phyloP scores from a whole-genome alignment of 192 early-diverging fungal species.

The Irineochytrium annulatum region DNA sequence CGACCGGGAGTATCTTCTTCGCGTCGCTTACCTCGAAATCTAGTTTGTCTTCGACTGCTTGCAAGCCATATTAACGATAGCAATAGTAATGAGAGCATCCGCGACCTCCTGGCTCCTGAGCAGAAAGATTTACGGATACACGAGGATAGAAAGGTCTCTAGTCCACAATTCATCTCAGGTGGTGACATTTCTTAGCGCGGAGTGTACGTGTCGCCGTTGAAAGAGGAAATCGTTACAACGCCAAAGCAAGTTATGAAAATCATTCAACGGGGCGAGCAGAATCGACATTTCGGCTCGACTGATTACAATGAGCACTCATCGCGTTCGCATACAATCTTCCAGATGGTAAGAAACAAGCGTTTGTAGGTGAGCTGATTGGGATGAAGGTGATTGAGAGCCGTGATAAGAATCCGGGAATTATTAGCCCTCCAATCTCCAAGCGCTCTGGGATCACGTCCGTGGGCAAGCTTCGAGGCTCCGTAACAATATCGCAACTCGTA shows the following conservation, averaged over 20 bases:
- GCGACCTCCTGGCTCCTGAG: slow-evolving; percentile 77
- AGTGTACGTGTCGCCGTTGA: slow-evolving; percentile 67
- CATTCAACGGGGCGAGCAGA: slow-evolving; percentile 69
- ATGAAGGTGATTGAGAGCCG: background rate
- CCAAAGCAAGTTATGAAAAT: slow-evolving; percentile 71
- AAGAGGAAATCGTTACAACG: slow-evolving; percentile 70
- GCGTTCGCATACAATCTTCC: slow-evolving; percentile 90
- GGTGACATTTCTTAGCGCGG: slow-evolving; percentile 43
- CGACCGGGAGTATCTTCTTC: slow-evolving; percentile 75
- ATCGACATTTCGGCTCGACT: slow-evolving; percentile 77
- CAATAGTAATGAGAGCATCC: slow-evolving; percentile 72
- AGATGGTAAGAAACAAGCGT: slow-evolving; percentile 64
- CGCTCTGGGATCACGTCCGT: background rate
- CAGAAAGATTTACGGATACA: slow-evolving; percentile 75
- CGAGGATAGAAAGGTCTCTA: slow-evolving; percentile 51
- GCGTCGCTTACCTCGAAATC: slow-evolving; percentile 91
- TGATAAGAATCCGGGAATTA: slow-evolving; percentile 36
- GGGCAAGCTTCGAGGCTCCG: slow-evolving; percentile 21
- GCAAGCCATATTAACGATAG: background rate
- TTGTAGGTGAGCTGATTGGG: too few species aligned
- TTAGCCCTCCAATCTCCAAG: slow-evolving; percentile 14
- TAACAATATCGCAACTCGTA: slow-evolving; percentile 28
- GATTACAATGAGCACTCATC: slow-evolving; percentile 88
- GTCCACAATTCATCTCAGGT: background rate
- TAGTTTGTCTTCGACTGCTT: slow-evolving; percentile 45